Percentiles rank a stretch among this genome's conserved stretches.
Conservation (phyloP, 805 yeast species). For the Soucietia sequanensis region DNA sequence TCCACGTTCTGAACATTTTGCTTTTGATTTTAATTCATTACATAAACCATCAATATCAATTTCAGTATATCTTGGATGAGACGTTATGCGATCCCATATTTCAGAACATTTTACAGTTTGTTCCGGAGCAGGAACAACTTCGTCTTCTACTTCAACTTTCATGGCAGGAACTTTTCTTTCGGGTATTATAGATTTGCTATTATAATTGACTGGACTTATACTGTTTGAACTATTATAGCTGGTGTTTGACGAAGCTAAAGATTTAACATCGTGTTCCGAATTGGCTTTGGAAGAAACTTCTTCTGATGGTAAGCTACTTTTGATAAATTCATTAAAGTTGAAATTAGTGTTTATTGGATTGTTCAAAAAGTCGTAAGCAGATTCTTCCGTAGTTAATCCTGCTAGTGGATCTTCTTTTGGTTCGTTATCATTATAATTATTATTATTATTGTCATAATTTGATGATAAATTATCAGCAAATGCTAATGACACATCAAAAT, state of each 20-base stretch:
- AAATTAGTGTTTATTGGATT: constrained; percentile 25
- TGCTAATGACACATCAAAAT: constrained; percentile 55
- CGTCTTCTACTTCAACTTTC: constrained; percentile 30
- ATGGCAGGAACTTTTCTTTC: too few species aligned
- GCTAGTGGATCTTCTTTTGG: constrained; percentile 37
- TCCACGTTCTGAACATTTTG: constrained; percentile 91
- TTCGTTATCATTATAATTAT: constrained; percentile 10
- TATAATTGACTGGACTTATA: constrained; percentile 14
- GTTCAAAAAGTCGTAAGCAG: constrained; percentile 52
- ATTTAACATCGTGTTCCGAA: not conserved
- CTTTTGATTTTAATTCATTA: constrained; percentile 83
- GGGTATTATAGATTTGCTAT: too few species aligned
- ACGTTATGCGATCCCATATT: constrained; percentile 92
- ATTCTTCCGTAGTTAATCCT: constrained; percentile 53
- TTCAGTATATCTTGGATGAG: constrained; percentile 92
- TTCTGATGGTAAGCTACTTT: constrained; percentile 29
- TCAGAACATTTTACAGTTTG: constrained; percentile 73
- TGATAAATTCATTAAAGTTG: constrained; percentile 38
- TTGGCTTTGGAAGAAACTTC: constrained; percentile 8
- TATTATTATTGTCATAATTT: not conserved
- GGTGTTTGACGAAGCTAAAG: constrained; percentile 10
- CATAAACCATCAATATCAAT: constrained; percentile 94
- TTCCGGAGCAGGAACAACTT: constrained; percentile 70
- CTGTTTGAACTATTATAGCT: constrained; percentile 9
- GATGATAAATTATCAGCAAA: constrained; percentile 29